A percentile compares a stretch with the other conserved stretches of the same genome.
phyloP scores from a whole-genome alignment of 2,329 filamentous ascomycete genomes.

The Penicillium concentricum region DNA sequence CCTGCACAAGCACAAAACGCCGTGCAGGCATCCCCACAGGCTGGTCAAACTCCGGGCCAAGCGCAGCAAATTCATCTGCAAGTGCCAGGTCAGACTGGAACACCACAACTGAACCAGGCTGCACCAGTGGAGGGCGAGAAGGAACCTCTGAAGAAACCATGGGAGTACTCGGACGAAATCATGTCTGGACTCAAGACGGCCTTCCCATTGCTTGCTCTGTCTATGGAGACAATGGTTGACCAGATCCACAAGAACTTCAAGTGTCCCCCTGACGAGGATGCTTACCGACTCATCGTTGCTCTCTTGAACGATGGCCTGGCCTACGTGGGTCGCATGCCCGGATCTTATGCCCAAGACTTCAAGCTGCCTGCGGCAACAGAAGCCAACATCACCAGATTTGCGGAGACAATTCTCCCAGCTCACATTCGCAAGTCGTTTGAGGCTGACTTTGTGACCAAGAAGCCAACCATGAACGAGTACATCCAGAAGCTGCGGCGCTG shows the following conservation, averaged over 20 bases:
- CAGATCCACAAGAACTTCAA: slow-evolving; percentile 99
- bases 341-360: slow-evolving; percentile 83
- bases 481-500: slow-evolving; percentile 94
- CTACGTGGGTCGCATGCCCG: slow-evolving; percentile 84
- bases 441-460: slow-evolving; percentile 91
- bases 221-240: slow-evolving; percentile 99
- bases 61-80: slow-evolving; percentile 22
- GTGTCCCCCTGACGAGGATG: slow-evolving; percentile 96
- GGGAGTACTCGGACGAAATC: slow-evolving; percentile 95
- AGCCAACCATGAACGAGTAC: slow-evolving; percentile 97
- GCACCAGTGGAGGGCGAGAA: slow-evolving; percentile 35
- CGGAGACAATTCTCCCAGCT: slow-evolving; percentile 88
- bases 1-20: slow-evolving; percentile 22
- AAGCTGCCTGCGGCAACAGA: slow-evolving; percentile 89
- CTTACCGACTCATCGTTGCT: slow-evolving; percentile 95
- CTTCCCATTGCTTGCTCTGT: slow-evolving; percentile 90
- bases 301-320: slow-evolving; percentile 92
- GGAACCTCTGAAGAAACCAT: slow-evolving; percentile 69
- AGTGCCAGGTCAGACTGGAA: slow-evolving; percentile 30
- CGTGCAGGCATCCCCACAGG: slow-evolving; percentile 23
- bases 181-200: slow-evolving; percentile 95
- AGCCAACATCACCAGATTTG: slow-evolving; percentile 93
- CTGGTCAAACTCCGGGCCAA: slow-evolving; percentile 24
- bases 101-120: slow-evolving; percentile 17
- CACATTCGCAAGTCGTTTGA: slow-evolving; percentile 98